Evolutionary conservation across 192 early-diverging fungal genomes (phyloP), one percentile per base, ranked within the genome.

Genomic region (Allomyces arbusculus): DNA sequence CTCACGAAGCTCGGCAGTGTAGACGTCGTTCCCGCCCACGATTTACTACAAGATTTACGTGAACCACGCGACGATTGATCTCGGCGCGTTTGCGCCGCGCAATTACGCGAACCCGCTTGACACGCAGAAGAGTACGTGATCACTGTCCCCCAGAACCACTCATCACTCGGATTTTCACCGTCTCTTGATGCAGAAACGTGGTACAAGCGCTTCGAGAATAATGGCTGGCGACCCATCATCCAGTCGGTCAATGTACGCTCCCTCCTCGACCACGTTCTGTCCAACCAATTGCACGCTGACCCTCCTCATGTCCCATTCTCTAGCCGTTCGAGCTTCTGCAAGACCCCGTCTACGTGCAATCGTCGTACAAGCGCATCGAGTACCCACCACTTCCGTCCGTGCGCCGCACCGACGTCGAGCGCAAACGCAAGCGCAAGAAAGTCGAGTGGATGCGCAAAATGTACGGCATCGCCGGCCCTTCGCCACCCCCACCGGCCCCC

Each of bases 41-140:
- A 81, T 84, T 12, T 82, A 70, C 66, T 84, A 84, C 75, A 84
- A 84, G 65, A 82, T 84, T 11, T 84, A 75, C 66, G 70, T 81
- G 0, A 78, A 84, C 67, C 72, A 70, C 40, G 70, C 65, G 22
- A 64, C 82, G 64, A 70, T 84, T 12, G 82, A 84, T 70, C 78
- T 84, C 69, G 82, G 82, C 64, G 68, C 79, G 10, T 84, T 84
- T 66, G 73, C 77, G 62, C 82, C 82, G n/a, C 66, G 80, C 5
- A 76, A 84, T 67, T 84, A 84, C 66, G 50, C 50, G 1, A 58
- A 58, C 9, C 50, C 50, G 16, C 16, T 58, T 6, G 50, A 20
- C 6, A 83, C 82, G 8, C 61, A 71, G 22, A 28, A 71, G 8
- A 62, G 44, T 33, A 80, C 28, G 26, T 61, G n/a, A n/a, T n/a